Conservation (phyloP, 345 rosid genomes). For the Tarenaya hassleriana region DNA sequence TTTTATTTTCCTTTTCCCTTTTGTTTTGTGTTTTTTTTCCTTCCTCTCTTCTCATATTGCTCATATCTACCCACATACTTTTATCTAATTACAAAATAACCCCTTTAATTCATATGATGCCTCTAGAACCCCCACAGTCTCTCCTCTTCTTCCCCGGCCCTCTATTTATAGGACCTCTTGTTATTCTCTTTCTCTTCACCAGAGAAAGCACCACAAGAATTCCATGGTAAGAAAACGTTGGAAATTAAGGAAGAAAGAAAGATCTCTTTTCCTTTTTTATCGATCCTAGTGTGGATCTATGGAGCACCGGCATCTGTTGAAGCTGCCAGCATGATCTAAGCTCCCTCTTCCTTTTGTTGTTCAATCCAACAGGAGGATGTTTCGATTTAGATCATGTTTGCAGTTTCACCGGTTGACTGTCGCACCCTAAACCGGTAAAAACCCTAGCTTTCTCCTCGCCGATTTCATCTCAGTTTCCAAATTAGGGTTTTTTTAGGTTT, state of each 20-base stretch:
- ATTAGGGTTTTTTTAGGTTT: slow-evolving; percentile 11
- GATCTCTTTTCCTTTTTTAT: neutral
- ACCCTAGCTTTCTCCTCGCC: slow-evolving; percentile 24
- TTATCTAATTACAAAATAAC: neutral
- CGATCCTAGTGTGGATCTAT: slow-evolving; percentile 11
- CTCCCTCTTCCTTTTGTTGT: slow-evolving; percentile 28
- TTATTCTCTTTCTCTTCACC: slow-evolving; percentile 18
- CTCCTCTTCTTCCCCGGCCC: slow-evolving; percentile 8
- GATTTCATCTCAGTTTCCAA: neutral
- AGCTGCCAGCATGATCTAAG: slow-evolving; percentile 99
- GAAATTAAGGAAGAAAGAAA: too few species aligned
- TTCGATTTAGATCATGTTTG: slow-evolving; percentile 77
- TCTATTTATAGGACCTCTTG: slow-evolving; percentile 26
- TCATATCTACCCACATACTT: slow-evolving; percentile 17
- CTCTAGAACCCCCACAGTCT: slow-evolving; percentile 9
- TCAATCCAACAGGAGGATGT: slow-evolving; percentile 18
- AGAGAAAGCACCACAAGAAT: slow-evolving; percentile 18
- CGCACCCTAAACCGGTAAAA: slow-evolving; percentile 31
- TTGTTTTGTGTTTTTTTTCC: slow-evolving; percentile 16
- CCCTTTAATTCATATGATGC: slow-evolving; percentile 15
- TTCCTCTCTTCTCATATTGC: slow-evolving; percentile 6
- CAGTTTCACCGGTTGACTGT: slow-evolving; percentile 78
- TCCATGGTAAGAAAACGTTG: slow-evolving; percentile 14
- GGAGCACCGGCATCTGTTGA: slow-evolving; percentile 75
- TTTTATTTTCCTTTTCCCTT: slow-evolving; percentile 32